A percentile compares a stretch with the other conserved stretches of the same genome.
These are phyloP conservation scores for Aspergillus fumigatus DNA, from an alignment of 2,329 filamentous ascomycete species.

Conservation along the genomic window DNA sequence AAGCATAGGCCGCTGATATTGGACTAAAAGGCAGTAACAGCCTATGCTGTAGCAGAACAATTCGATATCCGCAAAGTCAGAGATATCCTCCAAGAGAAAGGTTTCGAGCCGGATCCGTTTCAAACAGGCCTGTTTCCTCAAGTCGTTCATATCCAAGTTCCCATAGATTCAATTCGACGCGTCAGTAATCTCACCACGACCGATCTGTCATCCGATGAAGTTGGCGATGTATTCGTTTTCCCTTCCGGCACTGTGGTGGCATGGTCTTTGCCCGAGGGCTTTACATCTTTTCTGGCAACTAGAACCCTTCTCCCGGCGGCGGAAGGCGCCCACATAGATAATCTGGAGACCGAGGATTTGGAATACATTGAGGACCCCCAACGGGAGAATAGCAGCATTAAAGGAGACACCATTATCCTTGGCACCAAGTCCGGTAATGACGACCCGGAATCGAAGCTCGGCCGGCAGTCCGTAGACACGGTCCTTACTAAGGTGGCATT, in stretches of 20 bases:
- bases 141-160: constrained; percentile 57
- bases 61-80: constrained; percentile 58
- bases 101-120: constrained; percentile 60
- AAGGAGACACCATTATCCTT: constrained; percentile 82
- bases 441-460: constrained; percentile 17
- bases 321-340: constrained; percentile 64
- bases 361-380: constrained; percentile 75
- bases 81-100: constrained; percentile 53
- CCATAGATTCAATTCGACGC: constrained; percentile 43
- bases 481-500: constrained; percentile 94
- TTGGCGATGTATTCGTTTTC: constrained; percentile 91
- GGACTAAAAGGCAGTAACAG: constrained; percentile 49
- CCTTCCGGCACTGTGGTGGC: constrained; percentile 89
- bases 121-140: constrained; percentile 60
- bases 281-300: constrained; percentile 65
- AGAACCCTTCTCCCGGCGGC: constrained; percentile 71
- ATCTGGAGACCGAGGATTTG: constrained; percentile 81
- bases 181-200: constrained; percentile 38
- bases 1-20: constrained; percentile 10
- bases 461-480: constrained; percentile 47
- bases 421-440: constrained; percentile 60
- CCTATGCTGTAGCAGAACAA: constrained; percentile 64
- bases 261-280: constrained; percentile 77
- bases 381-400: constrained; percentile 70
- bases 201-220: constrained; percentile 40